Conservation (phyloP, 2,329 filamentous ascomycete genomes). For the Fusarium zealandicum region DNA sequence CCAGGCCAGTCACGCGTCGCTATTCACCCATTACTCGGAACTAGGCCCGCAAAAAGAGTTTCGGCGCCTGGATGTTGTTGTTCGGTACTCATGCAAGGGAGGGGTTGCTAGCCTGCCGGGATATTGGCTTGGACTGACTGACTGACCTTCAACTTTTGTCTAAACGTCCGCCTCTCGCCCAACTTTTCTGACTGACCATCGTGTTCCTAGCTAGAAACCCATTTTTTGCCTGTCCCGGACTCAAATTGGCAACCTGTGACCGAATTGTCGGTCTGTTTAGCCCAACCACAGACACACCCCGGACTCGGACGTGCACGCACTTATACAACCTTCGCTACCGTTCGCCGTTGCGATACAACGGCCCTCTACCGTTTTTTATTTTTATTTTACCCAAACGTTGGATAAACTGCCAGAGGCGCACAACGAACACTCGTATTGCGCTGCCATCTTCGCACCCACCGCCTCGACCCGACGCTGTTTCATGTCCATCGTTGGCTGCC, state of each 20-base stretch:
- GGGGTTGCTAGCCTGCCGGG: conserved; percentile 24
- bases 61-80: conserved; percentile 19
- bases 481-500: conserved; percentile 28
- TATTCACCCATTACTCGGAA: conserved; percentile 4
- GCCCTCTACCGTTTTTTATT: conserved; percentile 12
- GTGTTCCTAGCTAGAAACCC: conserved; percentile 22
- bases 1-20: not conserved
- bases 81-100: conserved; percentile 32
- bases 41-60: conserved; percentile 22
- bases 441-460: conserved; percentile 3
- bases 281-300: conserved; percentile 17
- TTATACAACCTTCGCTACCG: conserved; percentile 26
- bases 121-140: conserved; percentile 16
- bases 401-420: not conserved
- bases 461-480: conserved; percentile 22
- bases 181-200: conserved; percentile 31
- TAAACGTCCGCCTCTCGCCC: conserved; percentile 15
- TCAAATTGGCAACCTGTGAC: conserved; percentile 26
- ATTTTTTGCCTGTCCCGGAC: conserved; percentile 11
- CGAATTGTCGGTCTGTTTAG: conserved; percentile 18
- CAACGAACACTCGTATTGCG: conserved; percentile 3
- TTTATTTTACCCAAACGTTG: too few species aligned
- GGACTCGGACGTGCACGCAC: conserved; percentile 14
- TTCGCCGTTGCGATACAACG: conserved; percentile 29
- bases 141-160: conserved; percentile 25